phyloP scores from a whole-genome alignment of 2,329 filamentous ascomycete genomes.

The Claviceps sp. region DNA sequence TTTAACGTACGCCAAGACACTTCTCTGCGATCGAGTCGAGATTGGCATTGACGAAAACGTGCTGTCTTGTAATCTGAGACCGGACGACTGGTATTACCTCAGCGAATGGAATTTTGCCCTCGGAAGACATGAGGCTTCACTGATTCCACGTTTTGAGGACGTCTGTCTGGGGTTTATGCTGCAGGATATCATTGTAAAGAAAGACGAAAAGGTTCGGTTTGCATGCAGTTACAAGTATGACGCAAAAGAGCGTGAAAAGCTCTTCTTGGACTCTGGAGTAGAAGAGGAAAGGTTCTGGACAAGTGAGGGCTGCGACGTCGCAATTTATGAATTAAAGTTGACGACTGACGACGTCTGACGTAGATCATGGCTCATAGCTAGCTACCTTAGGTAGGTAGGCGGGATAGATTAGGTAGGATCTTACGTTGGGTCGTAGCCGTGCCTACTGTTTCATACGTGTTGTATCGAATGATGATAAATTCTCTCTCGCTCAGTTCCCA shows the following conservation, averaged over 20 bases:
- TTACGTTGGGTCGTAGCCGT: no score
- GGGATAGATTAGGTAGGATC: neutral
- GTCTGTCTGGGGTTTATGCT: neutral
- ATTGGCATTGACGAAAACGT: neutral
- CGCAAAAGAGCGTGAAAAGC: neutral
- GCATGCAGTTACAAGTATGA: conserved; percentile 1
- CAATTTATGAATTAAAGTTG: neutral
- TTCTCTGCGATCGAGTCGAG: neutral
- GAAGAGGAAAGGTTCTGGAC: neutral
- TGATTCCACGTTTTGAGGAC: neutral
- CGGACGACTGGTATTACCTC: neutral
- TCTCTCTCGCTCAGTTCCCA: no score
- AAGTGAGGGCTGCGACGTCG: neutral
- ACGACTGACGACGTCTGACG: no score
- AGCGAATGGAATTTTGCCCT: conserved; percentile 1
- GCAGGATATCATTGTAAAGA: neutral
- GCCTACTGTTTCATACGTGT: no score
- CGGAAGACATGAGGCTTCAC: neutral
- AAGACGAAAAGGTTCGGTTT: neutral
- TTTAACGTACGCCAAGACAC: neutral
- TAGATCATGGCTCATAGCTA: neutral
- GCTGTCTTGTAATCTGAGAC: neutral
- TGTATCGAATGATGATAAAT: no score
- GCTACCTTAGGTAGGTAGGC: no score
- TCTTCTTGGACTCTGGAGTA: neutral